A percentile compares a stretch with the other conserved stretches of the same genome.
phyloP scores from a whole-genome alignment of 78 protist species.

The Speleostelium caveatum region DNA sequence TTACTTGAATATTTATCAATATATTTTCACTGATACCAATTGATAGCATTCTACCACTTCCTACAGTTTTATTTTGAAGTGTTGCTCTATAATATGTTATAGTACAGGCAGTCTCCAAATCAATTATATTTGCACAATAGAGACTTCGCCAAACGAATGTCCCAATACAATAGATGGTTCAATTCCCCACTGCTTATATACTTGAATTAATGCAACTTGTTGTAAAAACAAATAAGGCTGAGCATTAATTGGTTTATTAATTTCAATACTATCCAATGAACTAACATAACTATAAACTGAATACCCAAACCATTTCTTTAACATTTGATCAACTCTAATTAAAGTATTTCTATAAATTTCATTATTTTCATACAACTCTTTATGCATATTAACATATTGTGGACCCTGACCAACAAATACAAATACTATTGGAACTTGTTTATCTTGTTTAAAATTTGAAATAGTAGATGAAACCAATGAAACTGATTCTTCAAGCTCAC shows the following conservation, averaged over 20 bases:
- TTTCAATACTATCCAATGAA: neutral
- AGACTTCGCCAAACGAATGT: conserved; percentile 77
- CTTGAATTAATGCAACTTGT: conserved; percentile 38
- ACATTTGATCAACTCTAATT: conserved; percentile 13
- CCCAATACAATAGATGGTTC: conserved; percentile 62
- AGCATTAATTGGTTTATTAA: conserved; percentile 45
- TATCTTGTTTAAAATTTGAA: neutral
- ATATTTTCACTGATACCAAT: neutral
- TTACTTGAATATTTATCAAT: neutral
- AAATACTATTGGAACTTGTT: conserved; percentile 12
- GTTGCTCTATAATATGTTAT: conserved; percentile 45
- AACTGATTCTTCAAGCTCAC: conserved; percentile 4
- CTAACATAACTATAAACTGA: neutral
- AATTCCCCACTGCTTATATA: conserved; percentile 51
- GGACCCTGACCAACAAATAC: conserved; percentile 84
- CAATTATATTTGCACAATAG: conserved; percentile 33
- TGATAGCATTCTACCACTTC: conserved; percentile 58
- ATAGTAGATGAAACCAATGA: no score
- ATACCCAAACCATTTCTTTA: conserved; percentile 32
- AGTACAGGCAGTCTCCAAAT: conserved; percentile 25
- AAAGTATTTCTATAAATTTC: conserved; percentile 10
- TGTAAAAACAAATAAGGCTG: conserved; percentile 58
- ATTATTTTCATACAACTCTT: conserved; percentile 14
- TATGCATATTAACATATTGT: conserved; percentile 72
- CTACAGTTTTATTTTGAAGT: conserved; percentile 43